Conservation (phyloP, 2,329 filamentous ascomycete genomes). For the Cytospora piceicola region DNA sequence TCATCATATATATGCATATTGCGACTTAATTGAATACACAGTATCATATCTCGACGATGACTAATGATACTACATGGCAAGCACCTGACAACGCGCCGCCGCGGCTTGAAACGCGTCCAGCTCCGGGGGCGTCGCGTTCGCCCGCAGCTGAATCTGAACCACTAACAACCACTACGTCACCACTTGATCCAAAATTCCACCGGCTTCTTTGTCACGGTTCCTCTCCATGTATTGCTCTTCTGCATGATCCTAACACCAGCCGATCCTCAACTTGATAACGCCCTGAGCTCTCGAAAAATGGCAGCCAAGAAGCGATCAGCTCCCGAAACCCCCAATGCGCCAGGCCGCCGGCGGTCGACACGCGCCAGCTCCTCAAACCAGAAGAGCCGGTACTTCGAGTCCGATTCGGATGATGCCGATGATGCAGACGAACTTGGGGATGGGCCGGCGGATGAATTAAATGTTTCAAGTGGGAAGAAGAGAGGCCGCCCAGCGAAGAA, state of each 20-base stretch:
- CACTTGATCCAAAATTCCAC: neutral
- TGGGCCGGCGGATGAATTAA: conserved; percentile 14
- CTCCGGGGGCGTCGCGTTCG: neutral
- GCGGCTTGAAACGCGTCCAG: neutral
- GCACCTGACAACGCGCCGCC: neutral
- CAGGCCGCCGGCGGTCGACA: conserved; percentile 50
- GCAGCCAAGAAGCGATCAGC: conserved; percentile 41
- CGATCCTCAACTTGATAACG: neutral
- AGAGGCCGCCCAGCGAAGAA: conserved; percentile 28
- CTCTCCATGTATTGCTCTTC: neutral
- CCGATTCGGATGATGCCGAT: conserved; percentile 36
- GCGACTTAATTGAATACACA: neutral
- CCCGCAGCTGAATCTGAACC: neutral
- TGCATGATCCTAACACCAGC: neutral
- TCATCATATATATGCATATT: neutral
- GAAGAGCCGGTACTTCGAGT: conserved; percentile 59
- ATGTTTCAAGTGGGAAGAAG: conserved; percentile 5
- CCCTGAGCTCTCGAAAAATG: neutral
- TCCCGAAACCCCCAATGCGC: conserved; percentile 36
- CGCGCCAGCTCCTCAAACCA: conserved; percentile 49
- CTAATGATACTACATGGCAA: neutral
- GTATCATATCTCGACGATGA: neutral
- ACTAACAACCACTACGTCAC: neutral
- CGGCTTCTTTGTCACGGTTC: neutral
- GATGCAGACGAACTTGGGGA: neutral